Base-by-base conservation (phyloP, 2,329 filamentous ascomycete genomes). In the Calycina herbarum region DNA sequence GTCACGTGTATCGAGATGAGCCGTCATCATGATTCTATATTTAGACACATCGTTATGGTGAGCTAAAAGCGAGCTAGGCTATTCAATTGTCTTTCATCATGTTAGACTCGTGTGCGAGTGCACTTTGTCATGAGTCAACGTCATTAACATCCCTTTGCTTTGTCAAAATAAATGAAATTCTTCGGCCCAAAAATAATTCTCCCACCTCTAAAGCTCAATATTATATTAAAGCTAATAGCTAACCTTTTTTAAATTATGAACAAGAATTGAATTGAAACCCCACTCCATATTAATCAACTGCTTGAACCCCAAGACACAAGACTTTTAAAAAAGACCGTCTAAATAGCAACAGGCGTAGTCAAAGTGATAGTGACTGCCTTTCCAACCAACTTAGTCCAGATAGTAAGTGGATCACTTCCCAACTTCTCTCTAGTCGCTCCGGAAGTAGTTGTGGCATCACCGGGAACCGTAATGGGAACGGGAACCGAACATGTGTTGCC, bases 371-470 rank as follows among this genome's bases (percentile, higher is more conserved):
- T 35, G 8, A 58, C 45, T 29, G 40, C 27, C 10, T 35, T 66
- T 15, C 82, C 82, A 13, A 74, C 74, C 58, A 85, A 72, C 33
- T 75, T 74, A 17, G 79, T 78, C 81, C 81, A 84, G 59, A 82
- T 75, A 2, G 82, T 84, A 45, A 80, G 70, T 3, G 83, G 81
- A 72, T 85, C 82, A 45, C 69, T 80, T n/a, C 66, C 69, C 73
- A 85, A 76, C 70, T 88, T 85, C 57, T 69, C 66, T 20, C 45
- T 60, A 2, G 57, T 63, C 1, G 33, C 31, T 15, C 61, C 61
- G 17, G n/a, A 20, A 13, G 51, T 31, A 40, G 20, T 57, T 5
- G 51, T n/a, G 31, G 29, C 51, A 20, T 17, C 27, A 15, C 24
- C 61, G 8, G 61, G 61, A 31, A 62, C 40, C 2, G 61, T 62